phyloP scores from a whole-genome alignment of 345 rosid species.

The Conringia planisiliqua region DNA sequence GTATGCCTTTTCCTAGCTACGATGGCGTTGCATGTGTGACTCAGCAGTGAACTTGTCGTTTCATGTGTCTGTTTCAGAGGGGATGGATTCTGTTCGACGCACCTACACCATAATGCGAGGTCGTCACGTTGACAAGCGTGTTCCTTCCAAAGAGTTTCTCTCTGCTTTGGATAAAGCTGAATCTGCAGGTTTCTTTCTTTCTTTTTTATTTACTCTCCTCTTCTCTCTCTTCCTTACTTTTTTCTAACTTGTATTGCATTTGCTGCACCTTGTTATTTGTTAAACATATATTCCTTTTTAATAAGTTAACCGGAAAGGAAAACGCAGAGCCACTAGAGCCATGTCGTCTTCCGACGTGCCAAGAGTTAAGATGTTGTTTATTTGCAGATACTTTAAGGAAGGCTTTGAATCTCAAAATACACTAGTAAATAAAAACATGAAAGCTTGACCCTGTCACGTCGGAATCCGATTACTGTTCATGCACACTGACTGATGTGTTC shows the following conservation, averaged over 20 bases:
- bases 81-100: slow-evolving; percentile 37
- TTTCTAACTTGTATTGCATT: not conserved
- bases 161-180: slow-evolving; percentile 51
- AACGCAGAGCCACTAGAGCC: not conserved
- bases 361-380: not conserved
- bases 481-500: not conserved
- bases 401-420: not conserved
- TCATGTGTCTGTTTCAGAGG: not conserved
- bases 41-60: not conserved
- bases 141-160: slow-evolving; percentile 42
- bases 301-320: not conserved
- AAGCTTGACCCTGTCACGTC: not conserved
- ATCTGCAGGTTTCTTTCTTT: slow-evolving; percentile 40
- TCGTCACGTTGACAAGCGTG: slow-evolving; percentile 72
- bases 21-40: not conserved
- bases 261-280: not conserved
- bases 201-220: not conserved
- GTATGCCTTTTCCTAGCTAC: not conserved
- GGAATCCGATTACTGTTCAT: not conserved
- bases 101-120: slow-evolving; percentile 57
- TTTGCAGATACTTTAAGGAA: not conserved
- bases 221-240: too few species aligned
- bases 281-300: not conserved
- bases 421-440: not conserved
- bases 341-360: not conserved